Base-by-base conservation (phyloP, 371 early-diverging fungal genomes). In the Chytridiales sp. region DNA sequence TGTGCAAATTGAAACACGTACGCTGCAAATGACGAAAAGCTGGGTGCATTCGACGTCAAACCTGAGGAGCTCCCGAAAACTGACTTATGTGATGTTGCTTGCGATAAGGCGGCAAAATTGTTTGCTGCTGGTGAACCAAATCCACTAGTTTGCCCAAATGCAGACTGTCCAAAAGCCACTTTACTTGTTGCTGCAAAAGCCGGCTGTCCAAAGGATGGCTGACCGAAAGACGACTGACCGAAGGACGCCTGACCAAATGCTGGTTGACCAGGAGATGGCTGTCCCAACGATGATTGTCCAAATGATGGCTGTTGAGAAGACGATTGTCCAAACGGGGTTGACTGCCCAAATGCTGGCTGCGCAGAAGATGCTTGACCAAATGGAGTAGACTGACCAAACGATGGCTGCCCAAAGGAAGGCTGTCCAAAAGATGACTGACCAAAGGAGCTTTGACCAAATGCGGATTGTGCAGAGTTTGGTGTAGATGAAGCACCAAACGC, bases 31-130 rank as follows among this genome's bases (percentile, higher is more conserved):
- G 22, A 11, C 5, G 47, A 32, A 30, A 59, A 59, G 21, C 57
- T 29, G 22, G 46, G 21, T 19, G 50, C 40, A 2, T 24, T 22
- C n/a, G 39, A 24, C 29, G 34, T 31, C n/a, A n/a, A n/a, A n/a
- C n/a, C n/a, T 1, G 59, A 47, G 15, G 47, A 3, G 26, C 50
- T 35, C 17, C 59, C 59, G 24, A 59, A 59, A 11, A 59, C 59
- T 27, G 41, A 41, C 21, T 36, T n/a, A 26, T n/a, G 47, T 22
- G 29, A 11, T 9, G 56, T 19, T 26, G 43, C 56, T 8, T 41
- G 43, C 8, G 56, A 44, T 29, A 55, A 55, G 4, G 19, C 56
- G 4, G 43, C 19, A 4, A 44, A 15, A 44, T 44, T 11, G 26
- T 26, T 32, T 13, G 55, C 29, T 6, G 17, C 26, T 11, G 24